phyloP scores from a whole-genome alignment of 176 grass and related monocot species.

The Aegilops speltoides region DNA sequence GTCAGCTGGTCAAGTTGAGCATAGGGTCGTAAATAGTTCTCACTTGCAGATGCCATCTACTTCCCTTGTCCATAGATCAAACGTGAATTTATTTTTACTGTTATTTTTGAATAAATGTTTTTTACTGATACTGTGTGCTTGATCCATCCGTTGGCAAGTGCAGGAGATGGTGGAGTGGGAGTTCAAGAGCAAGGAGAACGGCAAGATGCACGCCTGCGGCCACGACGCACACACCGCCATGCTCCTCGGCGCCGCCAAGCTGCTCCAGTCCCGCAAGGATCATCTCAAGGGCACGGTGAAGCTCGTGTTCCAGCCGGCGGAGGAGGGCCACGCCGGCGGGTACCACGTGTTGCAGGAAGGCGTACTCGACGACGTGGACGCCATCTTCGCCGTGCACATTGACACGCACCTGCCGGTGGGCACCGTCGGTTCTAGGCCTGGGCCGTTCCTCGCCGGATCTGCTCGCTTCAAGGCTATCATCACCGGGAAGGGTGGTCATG shows the following conservation, averaged over 20 bases:
- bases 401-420: slow-evolving; percentile 16
- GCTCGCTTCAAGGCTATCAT: background rate
- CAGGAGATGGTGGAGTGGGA: slow-evolving; percentile 1
- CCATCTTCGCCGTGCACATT: slow-evolving; percentile 53
- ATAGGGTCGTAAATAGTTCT: too few relatives aligned
- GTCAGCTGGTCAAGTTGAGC: too few relatives aligned
- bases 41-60: too few relatives aligned
- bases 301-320: slow-evolving; percentile 53
- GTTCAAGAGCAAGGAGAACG: background rate
- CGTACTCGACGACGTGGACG: background rate
- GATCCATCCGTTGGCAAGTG: too few relatives aligned
- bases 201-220: background rate
- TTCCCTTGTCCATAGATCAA: too few relatives aligned
- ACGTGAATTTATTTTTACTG: too few relatives aligned
- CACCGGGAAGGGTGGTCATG: background rate
- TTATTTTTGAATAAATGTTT: too few relatives aligned
- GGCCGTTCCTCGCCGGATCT: background rate
- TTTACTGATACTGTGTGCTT: too few relatives aligned
- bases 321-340: slow-evolving; percentile 39
- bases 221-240: background rate
- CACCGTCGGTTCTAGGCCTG: slow-evolving; percentile 29
- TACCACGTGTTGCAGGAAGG: background rate
- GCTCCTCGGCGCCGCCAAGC: too few relatives aligned
- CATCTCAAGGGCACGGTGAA: slow-evolving; percentile 38
- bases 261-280: background rate